A percentile compares a stretch with the other conserved stretches of the same genome.
These are phyloP conservation scores for Fistulinella prunicolor DNA, from an alignment of 768 basidiomycete genomes.

Conservation along the genomic window DNA sequence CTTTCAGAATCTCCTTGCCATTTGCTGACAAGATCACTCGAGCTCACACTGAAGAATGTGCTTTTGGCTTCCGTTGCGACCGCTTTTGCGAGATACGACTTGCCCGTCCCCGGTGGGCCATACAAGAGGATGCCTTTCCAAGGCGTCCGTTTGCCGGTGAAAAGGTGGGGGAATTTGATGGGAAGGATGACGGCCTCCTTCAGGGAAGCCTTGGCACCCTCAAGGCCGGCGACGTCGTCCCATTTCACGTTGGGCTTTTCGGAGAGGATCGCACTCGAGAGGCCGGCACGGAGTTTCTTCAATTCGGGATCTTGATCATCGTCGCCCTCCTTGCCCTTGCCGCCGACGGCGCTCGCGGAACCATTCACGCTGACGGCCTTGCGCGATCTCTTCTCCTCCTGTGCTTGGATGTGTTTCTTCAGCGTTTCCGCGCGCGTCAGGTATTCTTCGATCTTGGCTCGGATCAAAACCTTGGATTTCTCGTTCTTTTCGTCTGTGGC, in stretches of 20 bases:
- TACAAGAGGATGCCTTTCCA: constrained; percentile 96
- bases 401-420: constrained; percentile 71
- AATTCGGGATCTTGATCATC: constrained; percentile 88
- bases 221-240: constrained; percentile 98
- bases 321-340: constrained; percentile 47
- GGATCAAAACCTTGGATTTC: constrained; percentile 82
- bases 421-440: constrained; percentile 87
- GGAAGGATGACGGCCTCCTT: constrained; percentile 99
- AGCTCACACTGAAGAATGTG: constrained; percentile 97
- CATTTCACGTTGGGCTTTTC: constrained; percentile 96
- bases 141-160: constrained; percentile 97
- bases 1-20: constrained; percentile 99
- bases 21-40: constrained; percentile 94
- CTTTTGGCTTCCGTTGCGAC: constrained; percentile 99
- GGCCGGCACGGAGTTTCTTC: constrained; percentile 93
- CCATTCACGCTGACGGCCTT: constrained; percentile 51
- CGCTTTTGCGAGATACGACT: constrained; percentile 95
- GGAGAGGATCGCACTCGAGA: constrained; percentile 82
- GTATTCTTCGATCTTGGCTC: constrained; percentile 87
- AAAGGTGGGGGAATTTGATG: constrained; percentile 98
- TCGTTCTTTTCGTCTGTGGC: constrained; percentile 82
- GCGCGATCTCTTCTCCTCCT: constrained; percentile 55
- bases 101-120: constrained; percentile 97
- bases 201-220: constrained; percentile 90
- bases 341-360: constrained; percentile 37